phyloP scores from a whole-genome alignment of 805 yeast genomes.

The Pichia heedii region DNA sequence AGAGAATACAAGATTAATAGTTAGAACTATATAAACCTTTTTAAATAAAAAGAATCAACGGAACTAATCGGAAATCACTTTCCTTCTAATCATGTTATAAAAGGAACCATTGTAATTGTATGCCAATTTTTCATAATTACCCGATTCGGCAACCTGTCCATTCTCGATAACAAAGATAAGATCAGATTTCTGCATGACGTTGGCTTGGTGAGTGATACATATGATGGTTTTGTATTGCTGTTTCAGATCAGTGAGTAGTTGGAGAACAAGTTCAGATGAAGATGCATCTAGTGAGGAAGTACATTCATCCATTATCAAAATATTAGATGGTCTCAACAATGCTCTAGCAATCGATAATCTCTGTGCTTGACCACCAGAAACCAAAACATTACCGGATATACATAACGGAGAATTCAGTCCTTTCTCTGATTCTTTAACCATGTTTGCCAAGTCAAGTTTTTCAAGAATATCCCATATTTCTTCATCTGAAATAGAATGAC shows the following conservation, averaged over 20 bases:
- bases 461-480: slow-evolving; percentile 34
- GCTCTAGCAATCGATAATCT: slow-evolving; percentile 81
- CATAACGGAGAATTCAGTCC: slow-evolving; percentile 56
- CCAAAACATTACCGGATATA: slow-evolving; percentile 29
- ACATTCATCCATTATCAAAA: slow-evolving; percentile 78
- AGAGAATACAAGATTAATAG: too few species aligned
- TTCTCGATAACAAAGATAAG: slow-evolving; percentile 37
- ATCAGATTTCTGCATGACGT: slow-evolving; percentile 53
- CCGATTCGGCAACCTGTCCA: slow-evolving; percentile 42
- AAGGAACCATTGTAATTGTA: slow-evolving; percentile 7
- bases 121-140: slow-evolving; percentile 20
- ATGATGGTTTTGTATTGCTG: slow-evolving; percentile 34
- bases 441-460: slow-evolving; percentile 43
- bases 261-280: slow-evolving; percentile 42
- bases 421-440: slow-evolving; percentile 44
- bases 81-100: slow-evolving; percentile 2
- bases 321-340: slow-evolving; percentile 51
- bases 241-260: slow-evolving; percentile 34
- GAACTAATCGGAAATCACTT: not conserved
- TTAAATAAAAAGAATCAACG: too few species aligned
- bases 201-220: slow-evolving; percentile 66
- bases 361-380: slow-evolving; percentile 92
- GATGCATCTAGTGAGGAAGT: slow-evolving; percentile 78
- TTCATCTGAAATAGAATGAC: slow-evolving; percentile 11
- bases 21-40: too few species aligned